Percentiles rank a stretch among this genome's conserved stretches.
Conservation (phyloP, 768 basidiomycete genomes). For the Auriscalpium microsporum region DNA sequence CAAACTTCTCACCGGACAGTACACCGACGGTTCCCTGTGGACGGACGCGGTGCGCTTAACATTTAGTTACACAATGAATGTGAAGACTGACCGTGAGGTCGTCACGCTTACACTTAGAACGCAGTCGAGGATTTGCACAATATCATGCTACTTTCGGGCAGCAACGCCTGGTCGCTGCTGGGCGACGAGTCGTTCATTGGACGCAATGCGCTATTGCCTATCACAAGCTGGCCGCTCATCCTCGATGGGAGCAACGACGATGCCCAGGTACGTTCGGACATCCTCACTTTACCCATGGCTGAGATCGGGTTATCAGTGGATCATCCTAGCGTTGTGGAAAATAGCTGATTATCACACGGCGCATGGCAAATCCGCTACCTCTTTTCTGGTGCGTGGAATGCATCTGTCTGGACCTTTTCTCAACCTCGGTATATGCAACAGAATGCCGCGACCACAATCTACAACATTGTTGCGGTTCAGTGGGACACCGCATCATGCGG, state of each 20-base stretch:
- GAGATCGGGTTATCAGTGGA: slow-evolving; percentile 32
- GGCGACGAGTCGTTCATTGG: slow-evolving; percentile 41
- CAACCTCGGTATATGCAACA: slow-evolving; percentile 13
- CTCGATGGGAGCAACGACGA: slow-evolving; percentile 46
- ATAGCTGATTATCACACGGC: slow-evolving; percentile 43
- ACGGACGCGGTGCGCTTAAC: slow-evolving; percentile 38
- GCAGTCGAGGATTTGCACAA: slow-evolving; percentile 50
- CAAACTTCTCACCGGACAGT: slow-evolving; percentile 29
- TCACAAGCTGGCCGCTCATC: slow-evolving; percentile 35
- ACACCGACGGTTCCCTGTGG: slow-evolving; percentile 45
- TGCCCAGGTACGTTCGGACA: slow-evolving; percentile 31
- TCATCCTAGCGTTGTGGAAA: slow-evolving; percentile 50
- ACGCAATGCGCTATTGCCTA: slow-evolving; percentile 29
- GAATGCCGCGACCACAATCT: slow-evolving; percentile 40
- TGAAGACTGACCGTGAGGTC: too few relatives aligned
- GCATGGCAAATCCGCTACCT: slow-evolving; percentile 23
- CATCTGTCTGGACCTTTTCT: background rate
- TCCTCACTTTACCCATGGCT: too few relatives aligned
- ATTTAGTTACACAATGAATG: background rate
- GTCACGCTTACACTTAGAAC: slow-evolving; percentile 31
- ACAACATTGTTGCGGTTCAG: slow-evolving; percentile 41
- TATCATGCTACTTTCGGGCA: slow-evolving; percentile 44
- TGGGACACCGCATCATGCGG: slow-evolving; percentile 41
- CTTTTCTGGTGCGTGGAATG: slow-evolving; percentile 15
- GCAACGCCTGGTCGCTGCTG: slow-evolving; percentile 29